Conservation (phyloP, 2,329 filamentous ascomycete genomes). For the Ascochyta fabae region DNA sequence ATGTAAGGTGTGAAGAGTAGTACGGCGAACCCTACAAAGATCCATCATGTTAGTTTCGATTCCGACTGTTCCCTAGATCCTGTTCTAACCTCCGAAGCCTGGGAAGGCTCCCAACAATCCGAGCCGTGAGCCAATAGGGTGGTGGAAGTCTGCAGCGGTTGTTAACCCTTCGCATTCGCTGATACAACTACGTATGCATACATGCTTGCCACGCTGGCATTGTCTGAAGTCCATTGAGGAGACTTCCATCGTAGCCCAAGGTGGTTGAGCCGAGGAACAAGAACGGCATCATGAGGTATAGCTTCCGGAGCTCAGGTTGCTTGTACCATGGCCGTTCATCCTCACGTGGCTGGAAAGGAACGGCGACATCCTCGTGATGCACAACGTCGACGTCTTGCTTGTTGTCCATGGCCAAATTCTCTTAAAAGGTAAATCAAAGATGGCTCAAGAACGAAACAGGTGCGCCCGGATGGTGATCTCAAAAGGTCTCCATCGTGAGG, state of each 20-base stretch:
- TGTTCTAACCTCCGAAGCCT: slow-evolving; percentile 47
- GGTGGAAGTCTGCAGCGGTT: slow-evolving; percentile 44
- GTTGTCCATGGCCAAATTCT: slow-evolving; percentile 4
- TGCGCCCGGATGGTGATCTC: slow-evolving; percentile 2
- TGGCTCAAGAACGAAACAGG: not conserved
- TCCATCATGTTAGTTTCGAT: not conserved
- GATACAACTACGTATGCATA: slow-evolving; percentile 45
- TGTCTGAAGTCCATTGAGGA: slow-evolving; percentile 29
- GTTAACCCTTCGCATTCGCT: not conserved
- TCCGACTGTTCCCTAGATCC: not conserved
- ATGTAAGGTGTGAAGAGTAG: slow-evolving; percentile 50
- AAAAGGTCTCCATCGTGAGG: not conserved
- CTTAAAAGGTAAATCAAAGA: too few relatives aligned
- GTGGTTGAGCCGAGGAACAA: slow-evolving; percentile 27
- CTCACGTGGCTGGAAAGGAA: slow-evolving; percentile 10
- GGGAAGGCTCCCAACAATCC: slow-evolving; percentile 55
- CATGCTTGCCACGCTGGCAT: slow-evolving; percentile 29
- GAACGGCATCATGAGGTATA: slow-evolving; percentile 30
- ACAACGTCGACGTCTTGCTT: slow-evolving; percentile 19
- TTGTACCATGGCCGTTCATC: slow-evolving; percentile 27
- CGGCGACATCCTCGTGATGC: slow-evolving; percentile 20
- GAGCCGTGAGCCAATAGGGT: slow-evolving; percentile 56
- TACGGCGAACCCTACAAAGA: slow-evolving; percentile 48
- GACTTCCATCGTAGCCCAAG: slow-evolving; percentile 26
- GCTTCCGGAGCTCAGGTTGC: slow-evolving; percentile 25